phyloP scores from a whole-genome alignment of 306 rosid genomes.

The Cucurbita argyrosperma region DNA sequence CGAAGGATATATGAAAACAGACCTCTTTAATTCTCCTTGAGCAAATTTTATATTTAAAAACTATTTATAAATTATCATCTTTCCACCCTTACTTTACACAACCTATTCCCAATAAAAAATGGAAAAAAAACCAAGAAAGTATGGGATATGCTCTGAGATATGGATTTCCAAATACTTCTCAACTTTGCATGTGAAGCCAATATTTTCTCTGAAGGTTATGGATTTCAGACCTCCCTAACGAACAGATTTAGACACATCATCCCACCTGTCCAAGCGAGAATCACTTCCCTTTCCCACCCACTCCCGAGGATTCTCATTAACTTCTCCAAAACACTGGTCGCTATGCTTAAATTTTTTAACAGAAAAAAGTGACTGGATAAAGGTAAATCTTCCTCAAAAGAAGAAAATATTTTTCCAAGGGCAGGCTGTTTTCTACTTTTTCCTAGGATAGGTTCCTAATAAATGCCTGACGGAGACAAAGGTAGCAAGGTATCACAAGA shows the following conservation, averaged over 20 bases:
- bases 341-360: background rate
- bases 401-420: background rate
- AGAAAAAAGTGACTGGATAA: background rate
- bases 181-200: background rate
- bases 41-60: background rate
- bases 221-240: background rate
- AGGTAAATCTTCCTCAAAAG: background rate
- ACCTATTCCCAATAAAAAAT: background rate
- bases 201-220: background rate
- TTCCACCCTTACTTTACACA: background rate
- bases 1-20: background rate
- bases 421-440: background rate
- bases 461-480: background rate
- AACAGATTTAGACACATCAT: background rate
- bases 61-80: background rate
- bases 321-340: background rate
- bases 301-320: background rate
- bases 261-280: background rate
- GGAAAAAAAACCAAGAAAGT: background rate
- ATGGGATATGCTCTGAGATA: background rate
- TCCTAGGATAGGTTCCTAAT: background rate
- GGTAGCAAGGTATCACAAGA: background rate
- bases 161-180: background rate
- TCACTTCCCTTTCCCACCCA: background rate
- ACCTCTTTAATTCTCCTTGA: background rate